These are phyloP conservation scores for Phascolomyces articulosus DNA, from an alignment of 371 early-diverging fungal genomes.

Conservation along the genomic window DNA sequence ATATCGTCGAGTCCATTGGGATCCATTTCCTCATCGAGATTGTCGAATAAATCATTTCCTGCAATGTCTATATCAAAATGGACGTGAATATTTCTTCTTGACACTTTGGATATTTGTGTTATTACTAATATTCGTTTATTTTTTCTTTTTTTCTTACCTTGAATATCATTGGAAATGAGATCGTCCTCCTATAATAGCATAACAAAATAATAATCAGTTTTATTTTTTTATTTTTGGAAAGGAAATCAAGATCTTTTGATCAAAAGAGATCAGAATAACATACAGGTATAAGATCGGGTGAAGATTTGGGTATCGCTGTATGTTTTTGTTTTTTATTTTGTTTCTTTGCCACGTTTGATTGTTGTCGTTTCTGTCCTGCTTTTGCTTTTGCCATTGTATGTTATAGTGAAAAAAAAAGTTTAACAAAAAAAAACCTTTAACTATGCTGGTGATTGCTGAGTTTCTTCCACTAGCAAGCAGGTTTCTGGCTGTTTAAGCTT, in stretches of 20 bases:
- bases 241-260: too few species aligned
- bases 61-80: slow-evolving; percentile 8
- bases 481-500: too few species aligned
- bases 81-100: too few species aligned
- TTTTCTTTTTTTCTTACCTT: background rate
- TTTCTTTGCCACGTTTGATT: background rate
- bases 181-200: background rate
- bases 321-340: slow-evolving; percentile 1
- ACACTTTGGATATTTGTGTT: background rate
- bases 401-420: background rate
- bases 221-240: background rate
- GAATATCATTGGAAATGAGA: background rate
- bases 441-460: too few species aligned
- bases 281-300: background rate
- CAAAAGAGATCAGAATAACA: too few species aligned
- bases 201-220: too few species aligned
- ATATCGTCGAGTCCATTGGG: slow-evolving; percentile 30
- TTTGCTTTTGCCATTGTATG: slow-evolving; percentile 1
- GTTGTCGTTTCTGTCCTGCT: slow-evolving; percentile 10
- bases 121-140: background rate
- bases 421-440: background rate
- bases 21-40: slow-evolving; percentile 46
- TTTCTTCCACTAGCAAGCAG: background rate
- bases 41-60: slow-evolving; percentile 37
- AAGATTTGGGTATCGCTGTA: background rate